Base-by-base conservation (phyloP, 257 asterid genomes). In the Jasminum sambac region DNA sequence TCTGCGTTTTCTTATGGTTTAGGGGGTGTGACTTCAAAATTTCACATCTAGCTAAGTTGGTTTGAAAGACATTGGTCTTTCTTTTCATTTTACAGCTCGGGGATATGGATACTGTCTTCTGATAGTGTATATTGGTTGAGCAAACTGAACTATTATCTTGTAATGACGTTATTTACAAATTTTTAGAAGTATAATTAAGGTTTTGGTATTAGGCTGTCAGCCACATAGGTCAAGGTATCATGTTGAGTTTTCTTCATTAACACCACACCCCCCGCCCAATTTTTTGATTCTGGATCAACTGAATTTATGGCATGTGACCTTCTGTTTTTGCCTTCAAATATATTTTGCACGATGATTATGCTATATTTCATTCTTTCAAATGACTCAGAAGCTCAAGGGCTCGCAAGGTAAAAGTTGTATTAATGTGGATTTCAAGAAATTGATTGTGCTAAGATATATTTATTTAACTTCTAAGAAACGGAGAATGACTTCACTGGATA, bases 81-180 rank as follows among this genome's bases (percentile, higher is more conserved):
- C 23, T 10, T 16, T 55, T 19, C 36, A 55, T 9, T 55, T 55
- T 55, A 30, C 6, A 23, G 6, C 62, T 55, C 26, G 62, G 59
- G 62, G n/a, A 55, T 23, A 55, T 55, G 62, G n/a, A 55, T 23
- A 55, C 21, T 55, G 34, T 55, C 36, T 55, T 55, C 62, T 55
- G 59, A 55, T 55, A 14, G 36, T 55, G 62, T 55, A 10, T 55
- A 21, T 55, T 55, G 4, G 23, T 55, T 7, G 30, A 55, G 16
- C 14, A 55, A 34, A 55, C 34, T 10, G 62, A 55, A 23, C 36
- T 21, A 2, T 21, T 8, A 13, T 55, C 34, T 19, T 55, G 62
- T 55, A 55, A 55, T 55, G 23, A 19, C 21, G 23, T 5, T 55
- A 50, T 21, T 19, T 23, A 11, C 26, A 55, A 55, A 55, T 21